Evolutionary conservation across 345 rosid species (phyloP).

Genomic region (Alliaria petiolata): DNA sequence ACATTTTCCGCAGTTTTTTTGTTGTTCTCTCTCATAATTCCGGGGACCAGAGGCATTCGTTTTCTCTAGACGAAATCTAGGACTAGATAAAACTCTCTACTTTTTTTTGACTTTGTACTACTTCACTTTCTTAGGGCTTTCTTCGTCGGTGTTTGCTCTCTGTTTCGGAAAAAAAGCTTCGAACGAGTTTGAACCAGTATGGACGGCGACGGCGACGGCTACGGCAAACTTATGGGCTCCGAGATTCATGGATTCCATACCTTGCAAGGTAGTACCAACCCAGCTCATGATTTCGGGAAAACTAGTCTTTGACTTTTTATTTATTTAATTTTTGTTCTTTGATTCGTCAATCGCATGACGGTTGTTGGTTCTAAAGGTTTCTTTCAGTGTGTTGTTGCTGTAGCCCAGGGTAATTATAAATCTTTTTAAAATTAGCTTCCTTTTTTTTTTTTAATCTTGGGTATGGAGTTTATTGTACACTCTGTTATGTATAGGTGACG

Average conservation of each 20-base stretch:
- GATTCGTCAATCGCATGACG: not conserved
- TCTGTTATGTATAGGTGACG: not conserved
- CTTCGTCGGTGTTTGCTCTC: not conserved
- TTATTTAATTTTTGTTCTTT: no score
- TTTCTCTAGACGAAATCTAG: not conserved
- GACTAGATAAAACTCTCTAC: not conserved
- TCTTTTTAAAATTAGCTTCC: not conserved
- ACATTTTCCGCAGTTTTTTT: not conserved
- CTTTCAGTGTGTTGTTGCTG: not conserved
- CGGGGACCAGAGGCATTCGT: slow-evolving; percentile 9
- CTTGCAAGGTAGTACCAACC: slow-evolving; percentile 47
- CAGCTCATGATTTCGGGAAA: not conserved
- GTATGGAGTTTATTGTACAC: not conserved
- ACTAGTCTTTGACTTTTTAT: not conserved
- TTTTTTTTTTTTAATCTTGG: not conserved
- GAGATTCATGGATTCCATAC: slow-evolving; percentile 96
- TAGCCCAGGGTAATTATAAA: not conserved
- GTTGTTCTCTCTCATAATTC: not conserved
- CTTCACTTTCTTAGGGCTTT: slow-evolving; percentile 2
- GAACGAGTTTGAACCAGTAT: slow-evolving; percentile 23
- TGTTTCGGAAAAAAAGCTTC: not conserved
- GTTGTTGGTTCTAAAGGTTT: not conserved
- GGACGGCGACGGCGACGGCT: slow-evolving; percentile 38
- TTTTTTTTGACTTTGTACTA: no score
- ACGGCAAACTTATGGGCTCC: slow-evolving; percentile 51